A percentile compares a stretch with the other conserved stretches of the same genome.
phyloP scores from a whole-genome alignment of 208 protist genomes.

The Trypanosoma platydactyli region DNA sequence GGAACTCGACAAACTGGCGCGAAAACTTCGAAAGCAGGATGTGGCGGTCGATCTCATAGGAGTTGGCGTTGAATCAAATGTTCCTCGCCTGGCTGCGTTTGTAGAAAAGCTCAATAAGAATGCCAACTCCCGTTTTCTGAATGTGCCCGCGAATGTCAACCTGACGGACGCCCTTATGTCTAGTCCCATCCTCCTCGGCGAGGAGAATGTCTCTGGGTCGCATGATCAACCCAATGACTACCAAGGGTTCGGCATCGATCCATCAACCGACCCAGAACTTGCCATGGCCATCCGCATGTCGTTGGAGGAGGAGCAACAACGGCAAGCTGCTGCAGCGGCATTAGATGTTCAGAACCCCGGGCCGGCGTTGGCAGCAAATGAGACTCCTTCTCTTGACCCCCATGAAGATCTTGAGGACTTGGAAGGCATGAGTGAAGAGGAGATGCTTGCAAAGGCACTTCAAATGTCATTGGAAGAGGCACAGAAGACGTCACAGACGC shows the following conservation, averaged over 20 bases:
- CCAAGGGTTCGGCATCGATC: conserved; percentile 87
- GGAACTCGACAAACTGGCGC: conserved; percentile 92
- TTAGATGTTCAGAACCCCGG: conserved; percentile 9
- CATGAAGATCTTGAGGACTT: conserved; percentile 28
- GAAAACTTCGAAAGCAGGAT: conserved; percentile 97
- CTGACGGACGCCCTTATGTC: conserved; percentile 92
- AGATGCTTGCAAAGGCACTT: conserved; percentile 77
- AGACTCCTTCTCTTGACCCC: background rate
- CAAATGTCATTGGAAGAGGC: conserved; percentile 76
- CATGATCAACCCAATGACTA: conserved; percentile 17
- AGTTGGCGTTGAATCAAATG: conserved; percentile 94
- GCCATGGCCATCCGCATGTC: conserved; percentile 95
- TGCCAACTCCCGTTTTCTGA: conserved; percentile 86
- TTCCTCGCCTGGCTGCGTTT: conserved; percentile 89
- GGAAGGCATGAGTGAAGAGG: conserved; percentile 82
- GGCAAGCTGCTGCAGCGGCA: conserved; percentile 65
- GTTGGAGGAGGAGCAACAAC: conserved; percentile 93
- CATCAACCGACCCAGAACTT: conserved; percentile 93
- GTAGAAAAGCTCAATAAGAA: conserved; percentile 88
- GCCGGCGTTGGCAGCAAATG: conserved; percentile 2
- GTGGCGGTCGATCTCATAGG: conserved; percentile 96
- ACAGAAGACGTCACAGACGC: background rate
- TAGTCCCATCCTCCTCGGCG: conserved; percentile 83
- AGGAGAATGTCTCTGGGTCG: conserved; percentile 35
- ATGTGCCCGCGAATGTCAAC: conserved; percentile 71